Percentiles rank a stretch among this genome's conserved stretches.
phyloP scores from a whole-genome alignment of 2,329 filamentous ascomycete genomes.

The Colletotrichum horii region DNA sequence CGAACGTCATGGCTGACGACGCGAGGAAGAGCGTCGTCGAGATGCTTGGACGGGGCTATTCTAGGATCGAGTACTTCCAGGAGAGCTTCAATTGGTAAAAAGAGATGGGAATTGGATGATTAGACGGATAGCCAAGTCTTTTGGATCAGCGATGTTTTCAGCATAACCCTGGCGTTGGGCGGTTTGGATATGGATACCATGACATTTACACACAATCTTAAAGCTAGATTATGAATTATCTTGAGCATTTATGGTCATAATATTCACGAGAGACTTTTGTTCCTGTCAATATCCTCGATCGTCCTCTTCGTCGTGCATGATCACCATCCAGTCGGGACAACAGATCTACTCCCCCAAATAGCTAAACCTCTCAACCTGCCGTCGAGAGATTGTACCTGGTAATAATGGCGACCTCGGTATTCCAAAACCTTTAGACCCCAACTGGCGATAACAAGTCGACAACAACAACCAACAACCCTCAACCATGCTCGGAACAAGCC shows the following conservation, averaged over 20 bases:
- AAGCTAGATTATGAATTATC: neutral
- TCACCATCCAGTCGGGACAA: neutral
- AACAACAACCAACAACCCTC: neutral
- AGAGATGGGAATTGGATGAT: neutral
- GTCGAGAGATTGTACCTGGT: no score
- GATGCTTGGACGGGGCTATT: conserved; percentile 29
- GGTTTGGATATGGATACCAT: neutral
- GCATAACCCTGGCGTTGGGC: neutral
- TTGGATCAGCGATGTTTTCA: neutral
- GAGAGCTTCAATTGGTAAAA: conserved; percentile 48
- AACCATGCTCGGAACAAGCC: no score
- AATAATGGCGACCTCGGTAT: no score
- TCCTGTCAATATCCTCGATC: neutral
- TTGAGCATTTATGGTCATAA: neutral
- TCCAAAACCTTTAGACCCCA: no score
- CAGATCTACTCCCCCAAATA: neutral
- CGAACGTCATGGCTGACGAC: conserved; percentile 49
- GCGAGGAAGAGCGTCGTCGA: conserved; percentile 39
- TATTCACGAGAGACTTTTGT: accelerated
- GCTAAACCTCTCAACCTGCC: no score
- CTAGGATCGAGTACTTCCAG: conserved; percentile 45
- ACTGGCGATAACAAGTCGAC: no score
- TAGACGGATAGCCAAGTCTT: neutral
- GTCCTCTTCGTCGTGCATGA: accelerated
- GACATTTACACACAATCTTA: neutral